Base-by-base conservation (phyloP, 1,139 yeast genomes). In the Suhomyces wounanorum region DNA sequence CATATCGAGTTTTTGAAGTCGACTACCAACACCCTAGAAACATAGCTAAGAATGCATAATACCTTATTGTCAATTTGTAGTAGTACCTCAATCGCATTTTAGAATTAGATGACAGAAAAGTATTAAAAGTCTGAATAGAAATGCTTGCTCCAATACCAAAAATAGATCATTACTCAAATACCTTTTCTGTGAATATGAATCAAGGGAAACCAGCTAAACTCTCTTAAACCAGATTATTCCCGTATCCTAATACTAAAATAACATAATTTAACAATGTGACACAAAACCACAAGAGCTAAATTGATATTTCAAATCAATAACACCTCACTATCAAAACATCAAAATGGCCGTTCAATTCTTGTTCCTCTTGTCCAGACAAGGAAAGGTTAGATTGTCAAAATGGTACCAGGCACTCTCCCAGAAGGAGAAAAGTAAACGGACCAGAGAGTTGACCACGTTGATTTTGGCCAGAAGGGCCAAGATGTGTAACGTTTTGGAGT, bases 401-500 rank as follows among this genome's bases (percentile, higher is more conserved):
- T 94, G 99, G 99, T 94, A 91, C 68, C 81, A 81, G 52, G 84
- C 97, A 18, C 76, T 86, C 44, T 79, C 89, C 21, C 87, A 87
- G 58, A 89, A 89, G 65, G 97, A 91, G 61, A 91, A 91, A 73
- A 75, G 87, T 50, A 87, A 87, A 68, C 85, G 90, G 50, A 86
- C 89, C 53, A 81, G 91, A 59, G 98, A 95, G 61, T 80, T 94
- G 53, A 87, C 96, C 17, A 91, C 97, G 3, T 72, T 89, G 46
- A 89, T 94, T 30, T 81, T 95, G 45, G 79, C 91, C 25, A 80
- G 99, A 57, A 81, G 96, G 55, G 88, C 96, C 31, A 91, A 89
- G 69, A 92, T 94, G 98, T 92, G 99, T 70, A 95, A 94, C 68
- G 94, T 94, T 49, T 75, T 95, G 50, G 99, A 94, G 67, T 90